phyloP scores from a whole-genome alignment of 371 early-diverging fungal genomes.

The Lichtheimia ornata region DNA sequence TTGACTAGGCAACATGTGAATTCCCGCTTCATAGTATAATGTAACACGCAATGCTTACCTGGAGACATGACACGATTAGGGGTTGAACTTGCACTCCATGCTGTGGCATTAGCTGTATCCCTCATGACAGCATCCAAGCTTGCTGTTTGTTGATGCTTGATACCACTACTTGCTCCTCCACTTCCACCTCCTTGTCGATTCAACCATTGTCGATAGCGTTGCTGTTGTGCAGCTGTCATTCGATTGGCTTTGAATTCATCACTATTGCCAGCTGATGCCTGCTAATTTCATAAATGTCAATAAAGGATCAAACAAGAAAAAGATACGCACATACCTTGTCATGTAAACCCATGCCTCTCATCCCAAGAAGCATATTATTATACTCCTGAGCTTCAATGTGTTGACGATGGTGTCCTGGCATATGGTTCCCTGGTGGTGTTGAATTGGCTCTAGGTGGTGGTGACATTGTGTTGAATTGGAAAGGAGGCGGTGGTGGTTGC shows the following conservation, averaged over 20 bases:
- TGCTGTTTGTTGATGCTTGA: conserved; percentile 17
- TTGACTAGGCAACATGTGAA: not conserved
- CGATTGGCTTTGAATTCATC: conserved; percentile 5
- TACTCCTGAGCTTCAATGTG: conserved; percentile 21
- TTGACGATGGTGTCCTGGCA: conserved; percentile 13
- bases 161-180: conserved; percentile 2
- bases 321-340: conserved; percentile 14
- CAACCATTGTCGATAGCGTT: conserved; percentile 33
- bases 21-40: too few relatives aligned
- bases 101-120: conserved; percentile 24
- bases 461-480: conserved; percentile 29
- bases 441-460: conserved; percentile 47
- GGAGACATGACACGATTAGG: conserved; percentile 22
- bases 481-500: conserved; percentile 24
- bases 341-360: conserved; percentile 15
- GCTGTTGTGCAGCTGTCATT: conserved; percentile 18
- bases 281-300: not conserved
- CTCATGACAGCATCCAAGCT: conserved; percentile 35
- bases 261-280: not conserved
- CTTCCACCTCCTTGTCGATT: conserved; percentile 17
- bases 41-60: not conserved
- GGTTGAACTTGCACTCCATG: conserved; percentile 23
- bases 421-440: conserved; percentile 38
- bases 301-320: not conserved
- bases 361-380: conserved; percentile 20